A percentile compares a stretch with the other conserved stretches of the same genome.
Evolutionary conservation across 2,329 filamentous ascomycete species (phyloP).

Genomic region (Phaeosphaeriaceae sp.): DNA sequence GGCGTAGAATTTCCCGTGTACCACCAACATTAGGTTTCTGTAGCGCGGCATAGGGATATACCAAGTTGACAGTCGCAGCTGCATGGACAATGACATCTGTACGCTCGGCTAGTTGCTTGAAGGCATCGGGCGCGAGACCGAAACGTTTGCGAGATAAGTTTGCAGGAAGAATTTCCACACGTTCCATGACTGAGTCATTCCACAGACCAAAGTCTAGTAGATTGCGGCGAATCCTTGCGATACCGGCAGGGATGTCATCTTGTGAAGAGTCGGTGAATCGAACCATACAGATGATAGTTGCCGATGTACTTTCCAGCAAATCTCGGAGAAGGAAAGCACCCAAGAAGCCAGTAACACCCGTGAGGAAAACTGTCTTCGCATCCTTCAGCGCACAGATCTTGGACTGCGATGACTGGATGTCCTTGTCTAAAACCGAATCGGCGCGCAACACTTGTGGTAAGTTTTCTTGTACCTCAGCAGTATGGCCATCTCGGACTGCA

Average conservation of each 20-base stretch:
- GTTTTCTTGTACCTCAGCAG: constrained; percentile 76
- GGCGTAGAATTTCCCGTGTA: constrained; percentile 75
- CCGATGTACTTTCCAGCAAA: constrained; percentile 70
- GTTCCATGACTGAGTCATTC: constrained; percentile 77
- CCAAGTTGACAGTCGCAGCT: constrained; percentile 73
- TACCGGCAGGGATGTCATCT: constrained; percentile 68
- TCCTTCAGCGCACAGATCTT: constrained; percentile 66
- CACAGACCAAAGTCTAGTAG: constrained; percentile 79
- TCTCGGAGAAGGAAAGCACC: constrained; percentile 76
- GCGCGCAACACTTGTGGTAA: constrained; percentile 71
- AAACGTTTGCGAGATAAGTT: constrained; percentile 73
- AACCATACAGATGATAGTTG: constrained; percentile 74
- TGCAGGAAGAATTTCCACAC: constrained; percentile 76
- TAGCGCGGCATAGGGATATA: constrained; percentile 80
- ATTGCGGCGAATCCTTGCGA: constrained; percentile 76
- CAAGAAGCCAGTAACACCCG: constrained; percentile 77
- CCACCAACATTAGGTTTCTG: constrained; percentile 78
- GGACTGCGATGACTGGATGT: constrained; percentile 65
- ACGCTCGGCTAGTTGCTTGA: constrained; percentile 68
- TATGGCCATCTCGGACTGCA: constrained; percentile 73
- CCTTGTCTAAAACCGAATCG: constrained; percentile 71
- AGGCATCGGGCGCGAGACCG: constrained; percentile 69
- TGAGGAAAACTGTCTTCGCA: constrained; percentile 73
- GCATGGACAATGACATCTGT: constrained; percentile 79
- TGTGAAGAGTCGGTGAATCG: constrained; percentile 72